Evolutionary conservation across 805 yeast species (phyloP).

Genomic region (Spathaspora gorwiae): DNA sequence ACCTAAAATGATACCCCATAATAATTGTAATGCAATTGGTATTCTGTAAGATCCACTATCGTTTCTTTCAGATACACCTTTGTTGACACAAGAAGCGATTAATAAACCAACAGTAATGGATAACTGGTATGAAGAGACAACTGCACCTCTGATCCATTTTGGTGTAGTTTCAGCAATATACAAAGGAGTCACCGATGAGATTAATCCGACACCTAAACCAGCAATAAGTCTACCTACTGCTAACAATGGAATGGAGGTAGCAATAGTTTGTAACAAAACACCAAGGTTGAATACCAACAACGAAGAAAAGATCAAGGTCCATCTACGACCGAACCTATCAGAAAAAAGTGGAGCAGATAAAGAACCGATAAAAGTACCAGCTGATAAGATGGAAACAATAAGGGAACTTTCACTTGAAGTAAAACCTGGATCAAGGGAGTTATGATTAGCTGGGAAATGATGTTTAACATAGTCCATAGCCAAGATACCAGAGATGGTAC

Average conservation of each 20-base stretch:
- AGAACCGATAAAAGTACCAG: constrained; percentile 41
- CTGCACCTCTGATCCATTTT: constrained; percentile 42
- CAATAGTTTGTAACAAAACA: constrained; percentile 33
- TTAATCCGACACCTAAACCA: constrained; percentile 40
- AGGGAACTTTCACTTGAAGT: constrained; percentile 20
- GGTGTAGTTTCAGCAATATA: constrained; percentile 40
- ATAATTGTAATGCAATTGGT: constrained; percentile 37
- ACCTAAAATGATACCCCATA: constrained; percentile 31
- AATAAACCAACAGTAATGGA: constrained; percentile 37
- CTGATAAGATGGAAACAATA: constrained; percentile 28
- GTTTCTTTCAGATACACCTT: constrained; percentile 28
- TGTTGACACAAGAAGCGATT: constrained; percentile 34
- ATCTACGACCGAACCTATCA: constrained; percentile 37
- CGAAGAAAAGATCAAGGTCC: constrained; percentile 30
- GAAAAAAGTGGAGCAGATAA: constrained; percentile 32
- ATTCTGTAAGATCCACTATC: constrained; percentile 39
- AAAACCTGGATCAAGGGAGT: constrained; percentile 8
- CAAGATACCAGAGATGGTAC: constrained; percentile 39
- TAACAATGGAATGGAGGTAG: constrained; percentile 31
- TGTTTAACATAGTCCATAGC: constrained; percentile 34
- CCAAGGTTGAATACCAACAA: constrained; percentile 35
- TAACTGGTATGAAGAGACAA: constrained; percentile 37
- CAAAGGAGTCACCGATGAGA: constrained; percentile 36
- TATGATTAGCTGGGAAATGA: constrained; percentile 17
- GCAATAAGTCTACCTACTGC: constrained; percentile 37